Conservation (phyloP, 2,329 filamentous ascomycete genomes). For the Trichoderma guizhouense region DNA sequence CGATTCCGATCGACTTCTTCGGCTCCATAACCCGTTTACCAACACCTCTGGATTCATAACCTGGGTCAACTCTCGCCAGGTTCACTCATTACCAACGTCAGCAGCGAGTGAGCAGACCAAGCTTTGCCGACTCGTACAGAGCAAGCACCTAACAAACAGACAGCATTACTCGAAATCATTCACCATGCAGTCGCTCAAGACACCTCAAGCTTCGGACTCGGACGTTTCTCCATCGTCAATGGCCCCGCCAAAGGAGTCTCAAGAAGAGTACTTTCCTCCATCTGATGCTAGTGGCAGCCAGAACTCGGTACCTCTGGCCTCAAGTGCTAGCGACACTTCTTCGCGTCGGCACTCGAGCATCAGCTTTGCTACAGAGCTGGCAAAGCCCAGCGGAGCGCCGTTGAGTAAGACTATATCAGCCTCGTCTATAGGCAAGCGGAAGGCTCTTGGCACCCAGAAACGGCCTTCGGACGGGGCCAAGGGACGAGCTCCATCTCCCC, state of each 20-base stretch:
- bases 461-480: slow-evolving; percentile 42
- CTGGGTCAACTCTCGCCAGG: not conserved
- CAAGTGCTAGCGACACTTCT: slow-evolving; percentile 21
- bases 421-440: slow-evolving; percentile 2
- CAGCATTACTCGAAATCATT: not conserved
- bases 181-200: slow-evolving; percentile 23
- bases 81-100: not conserved
- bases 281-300: slow-evolving; percentile 6
- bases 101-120: not conserved
- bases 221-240: slow-evolving; percentile 43
- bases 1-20: not conserved
- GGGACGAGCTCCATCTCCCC: slow-evolving; percentile 47
- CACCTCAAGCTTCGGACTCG: slow-evolving; percentile 37
- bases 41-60: not conserved
- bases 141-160: not conserved
- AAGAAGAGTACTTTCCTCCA: slow-evolving; percentile 17
- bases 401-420: slow-evolving; percentile 33
- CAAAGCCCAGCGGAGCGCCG: slow-evolving; percentile 25
- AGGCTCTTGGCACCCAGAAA: slow-evolving; percentile 8
- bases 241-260: slow-evolving; percentile 20
- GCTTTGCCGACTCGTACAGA: not conserved
- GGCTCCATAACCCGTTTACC: not conserved
- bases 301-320: slow-evolving; percentile 12
- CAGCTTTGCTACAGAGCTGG: slow-evolving; percentile 35
- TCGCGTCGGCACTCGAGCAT: slow-evolving; percentile 34